phyloP scores from a whole-genome alignment of 108 stramenopile species.

The Cyclotella choctawhatcheeana region DNA sequence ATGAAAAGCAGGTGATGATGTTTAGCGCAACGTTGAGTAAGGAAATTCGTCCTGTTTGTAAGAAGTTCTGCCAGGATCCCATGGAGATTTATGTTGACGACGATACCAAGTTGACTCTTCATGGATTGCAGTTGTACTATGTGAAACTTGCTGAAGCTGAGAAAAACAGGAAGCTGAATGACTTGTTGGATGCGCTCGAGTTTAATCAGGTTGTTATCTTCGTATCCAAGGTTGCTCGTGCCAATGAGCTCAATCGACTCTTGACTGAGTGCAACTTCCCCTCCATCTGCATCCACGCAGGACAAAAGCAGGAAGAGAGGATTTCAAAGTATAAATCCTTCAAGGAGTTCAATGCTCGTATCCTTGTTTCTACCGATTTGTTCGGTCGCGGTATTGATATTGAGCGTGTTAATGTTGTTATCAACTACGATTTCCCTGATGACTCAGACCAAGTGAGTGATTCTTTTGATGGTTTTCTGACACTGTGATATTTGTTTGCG shows the following conservation, averaged over 20 bases:
- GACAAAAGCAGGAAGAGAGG: slow-evolving; percentile 98
- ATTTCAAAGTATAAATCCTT: slow-evolving; percentile 99
- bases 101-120: slow-evolving; percentile 98
- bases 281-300: slow-evolving; percentile 99
- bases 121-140: slow-evolving; percentile 98
- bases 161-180: slow-evolving; percentile 99
- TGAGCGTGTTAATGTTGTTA: slow-evolving; percentile 98
- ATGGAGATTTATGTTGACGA: slow-evolving; percentile 99
- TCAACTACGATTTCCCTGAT: slow-evolving; percentile 99
- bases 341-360: slow-evolving; percentile 96
- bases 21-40: slow-evolving; percentile 99
- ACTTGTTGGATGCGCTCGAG: slow-evolving; percentile 97
- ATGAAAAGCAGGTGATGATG: slow-evolving; percentile 95
- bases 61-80: slow-evolving; percentile 91
- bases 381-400: slow-evolving; percentile 99
- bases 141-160: slow-evolving; percentile 99
- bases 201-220: slow-evolving; percentile 99
- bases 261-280: slow-evolving; percentile 99
- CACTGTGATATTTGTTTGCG: no score
- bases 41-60: slow-evolving; percentile 95
- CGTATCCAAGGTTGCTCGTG: slow-evolving; percentile 98
- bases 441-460: slow-evolving; percentile 98
- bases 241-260: slow-evolving; percentile 97
- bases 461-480: no score
- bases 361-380: slow-evolving; percentile 97